Conservation (phyloP, 495 filamentous ascomycete genomes). For the Podospora comata region DNA sequence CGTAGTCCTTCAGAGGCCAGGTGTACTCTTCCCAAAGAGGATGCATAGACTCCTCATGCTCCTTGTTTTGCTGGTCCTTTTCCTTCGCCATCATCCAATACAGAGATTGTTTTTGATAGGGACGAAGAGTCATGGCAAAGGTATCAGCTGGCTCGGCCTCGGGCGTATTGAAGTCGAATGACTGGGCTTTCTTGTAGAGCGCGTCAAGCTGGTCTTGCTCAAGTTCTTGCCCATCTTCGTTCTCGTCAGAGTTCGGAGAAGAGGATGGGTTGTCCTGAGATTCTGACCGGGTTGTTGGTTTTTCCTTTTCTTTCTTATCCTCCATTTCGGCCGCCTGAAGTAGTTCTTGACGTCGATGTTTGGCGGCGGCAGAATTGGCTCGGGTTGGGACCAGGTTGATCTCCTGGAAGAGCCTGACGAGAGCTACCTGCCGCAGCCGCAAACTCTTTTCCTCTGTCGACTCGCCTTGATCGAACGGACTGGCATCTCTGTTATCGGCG, state of each 20-base stretch:
- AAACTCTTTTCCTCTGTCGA: slow-evolving; percentile 79
- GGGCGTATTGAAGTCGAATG: slow-evolving; percentile 91
- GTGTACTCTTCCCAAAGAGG: slow-evolving; percentile 94
- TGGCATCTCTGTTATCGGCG: slow-evolving; percentile 65
- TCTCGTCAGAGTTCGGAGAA: slow-evolving; percentile 56
- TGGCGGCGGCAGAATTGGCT: slow-evolving; percentile 70
- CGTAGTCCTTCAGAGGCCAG: slow-evolving; percentile 85
- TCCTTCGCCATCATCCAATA: slow-evolving; percentile 97
- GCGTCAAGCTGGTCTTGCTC: slow-evolving; percentile 94
- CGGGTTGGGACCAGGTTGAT: slow-evolving; percentile 75
- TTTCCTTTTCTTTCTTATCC: slow-evolving; percentile 69
- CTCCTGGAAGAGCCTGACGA: slow-evolving; percentile 86
- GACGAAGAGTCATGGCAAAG: slow-evolving; percentile 79
- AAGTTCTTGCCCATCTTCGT: slow-evolving; percentile 80
- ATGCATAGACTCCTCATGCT: slow-evolving; percentile 78
- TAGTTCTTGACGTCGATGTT: slow-evolving; percentile 74
- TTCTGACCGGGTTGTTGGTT: slow-evolving; percentile 12
- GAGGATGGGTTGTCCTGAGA: slow-evolving; percentile 47
- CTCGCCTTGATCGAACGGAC: slow-evolving; percentile 68
- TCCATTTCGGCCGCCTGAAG: slow-evolving; percentile 81
- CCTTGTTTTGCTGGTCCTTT: slow-evolving; percentile 63
- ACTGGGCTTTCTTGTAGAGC: slow-evolving; percentile 93
- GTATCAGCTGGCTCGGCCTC: slow-evolving; percentile 74
- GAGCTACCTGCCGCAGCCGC: slow-evolving; percentile 77
- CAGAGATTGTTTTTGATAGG: slow-evolving; percentile 92